Percentiles rank a stretch among this genome's conserved stretches.
Conservation (phyloP, 768 basidiomycete species). For the button mushroom (Agaricus bisporus) region DNA sequence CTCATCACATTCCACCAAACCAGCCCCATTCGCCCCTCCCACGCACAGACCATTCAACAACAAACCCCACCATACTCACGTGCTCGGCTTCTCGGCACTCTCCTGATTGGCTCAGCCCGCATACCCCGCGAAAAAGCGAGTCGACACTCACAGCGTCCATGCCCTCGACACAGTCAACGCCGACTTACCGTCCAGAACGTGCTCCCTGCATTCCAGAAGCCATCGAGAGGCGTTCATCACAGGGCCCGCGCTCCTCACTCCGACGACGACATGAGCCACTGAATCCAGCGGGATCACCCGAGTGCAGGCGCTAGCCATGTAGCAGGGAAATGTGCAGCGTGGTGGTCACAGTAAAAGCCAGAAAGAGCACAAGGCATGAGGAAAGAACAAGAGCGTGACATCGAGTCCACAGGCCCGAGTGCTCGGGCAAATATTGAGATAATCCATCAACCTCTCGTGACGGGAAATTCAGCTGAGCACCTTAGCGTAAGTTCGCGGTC, state of each 20-base stretch:
- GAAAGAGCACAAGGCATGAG: conserved; percentile 5
- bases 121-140: conserved; percentile 4
- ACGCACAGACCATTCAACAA: conserved; percentile 45
- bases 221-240: background rate
- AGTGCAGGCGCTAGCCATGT: background rate
- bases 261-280: background rate
- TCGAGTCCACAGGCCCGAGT: conserved; percentile 4
- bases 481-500: background rate
- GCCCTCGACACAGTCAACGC: background rate
- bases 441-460: conserved; percentile 9
- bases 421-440: conserved; percentile 1
- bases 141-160: background rate
- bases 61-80: conserved; percentile 31
- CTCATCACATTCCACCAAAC: conserved; percentile 33
- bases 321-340: background rate
- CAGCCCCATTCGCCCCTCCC: conserved; percentile 22
- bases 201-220: background rate
- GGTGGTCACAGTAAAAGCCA: conserved; percentile 2
- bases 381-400: conserved; percentile 11
- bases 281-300: background rate
- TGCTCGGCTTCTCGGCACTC: conserved; percentile 19
- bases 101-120: conserved; percentile 15
- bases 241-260: background rate
- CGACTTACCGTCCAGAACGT: background rate
- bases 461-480: background rate